Evolutionary conservation across 495 filamentous ascomycete genomes (phyloP).

Genomic region (Aspergillus diversus): DNA sequence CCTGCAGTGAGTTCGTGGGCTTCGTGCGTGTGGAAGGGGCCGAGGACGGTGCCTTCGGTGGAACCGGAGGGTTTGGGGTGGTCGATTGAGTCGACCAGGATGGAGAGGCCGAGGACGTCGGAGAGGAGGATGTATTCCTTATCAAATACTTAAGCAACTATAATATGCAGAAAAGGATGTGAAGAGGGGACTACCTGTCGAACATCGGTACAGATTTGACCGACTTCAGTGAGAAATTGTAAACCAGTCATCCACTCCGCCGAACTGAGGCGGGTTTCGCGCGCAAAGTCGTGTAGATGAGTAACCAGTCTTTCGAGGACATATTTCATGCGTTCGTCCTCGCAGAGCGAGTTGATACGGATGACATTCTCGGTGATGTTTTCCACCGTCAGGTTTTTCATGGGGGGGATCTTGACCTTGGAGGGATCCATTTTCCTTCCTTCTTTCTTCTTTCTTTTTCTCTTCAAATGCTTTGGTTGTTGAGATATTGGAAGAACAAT

Average conservation of each 20-base stretch:
- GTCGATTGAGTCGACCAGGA: constrained; percentile 89
- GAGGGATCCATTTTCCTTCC: constrained; percentile 53
- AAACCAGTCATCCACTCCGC: constrained; percentile 80
- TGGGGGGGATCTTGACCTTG: constrained; percentile 55
- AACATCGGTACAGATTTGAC: constrained; percentile 72
- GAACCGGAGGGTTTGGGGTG: constrained; percentile 77
- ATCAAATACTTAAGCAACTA: background rate
- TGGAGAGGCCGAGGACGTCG: constrained; percentile 85
- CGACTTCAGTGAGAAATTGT: constrained; percentile 71
- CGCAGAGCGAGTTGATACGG: constrained; percentile 71
- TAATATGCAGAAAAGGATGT: background rate
- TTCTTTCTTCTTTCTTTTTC: background rate
- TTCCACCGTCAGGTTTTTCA: constrained; percentile 77
- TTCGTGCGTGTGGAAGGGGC: constrained; percentile 94
- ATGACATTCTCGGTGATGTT: constrained; percentile 82
- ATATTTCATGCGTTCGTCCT: constrained; percentile 69
- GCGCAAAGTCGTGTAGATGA: constrained; percentile 82
- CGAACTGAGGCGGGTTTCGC: constrained; percentile 77
- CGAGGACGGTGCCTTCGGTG: constrained; percentile 89
- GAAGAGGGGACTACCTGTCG: constrained; percentile 56
- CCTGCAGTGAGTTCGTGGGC: constrained; percentile 68
- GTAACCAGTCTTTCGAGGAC: constrained; percentile 73
- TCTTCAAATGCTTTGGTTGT: background rate
- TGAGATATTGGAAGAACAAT: constrained; percentile 5
- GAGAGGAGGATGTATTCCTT: constrained; percentile 95